phyloP scores from a whole-genome alignment of 306 rosid species.

The Vicia sativa region DNA sequence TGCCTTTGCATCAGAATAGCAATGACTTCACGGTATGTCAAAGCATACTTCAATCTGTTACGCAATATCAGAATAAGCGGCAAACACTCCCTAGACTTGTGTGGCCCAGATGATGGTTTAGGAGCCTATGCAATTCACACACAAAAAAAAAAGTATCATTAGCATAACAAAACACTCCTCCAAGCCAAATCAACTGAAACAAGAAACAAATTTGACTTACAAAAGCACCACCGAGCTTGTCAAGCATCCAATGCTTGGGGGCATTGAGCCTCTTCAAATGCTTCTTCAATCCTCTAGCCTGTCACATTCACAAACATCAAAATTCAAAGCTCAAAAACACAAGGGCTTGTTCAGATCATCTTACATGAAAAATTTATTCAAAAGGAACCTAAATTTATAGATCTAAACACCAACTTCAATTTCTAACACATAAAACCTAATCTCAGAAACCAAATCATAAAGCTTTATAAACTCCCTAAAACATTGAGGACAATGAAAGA shows the following conservation, averaged over 20 bases:
- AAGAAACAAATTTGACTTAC: not conserved
- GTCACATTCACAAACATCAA: not conserved
- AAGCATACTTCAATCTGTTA: slow-evolving; percentile 75
- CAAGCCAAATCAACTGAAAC: not conserved
- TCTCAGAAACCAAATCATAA: not conserved
- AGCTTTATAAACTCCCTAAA: not conserved
- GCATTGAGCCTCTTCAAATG: slow-evolving; percentile 25
- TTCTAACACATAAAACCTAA: not conserved
- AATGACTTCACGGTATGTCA: slow-evolving; percentile 78
- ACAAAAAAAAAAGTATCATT: not conserved
- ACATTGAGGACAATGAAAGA: not conserved
- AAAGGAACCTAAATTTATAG: not conserved
- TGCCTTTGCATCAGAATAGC: slow-evolving; percentile 71
- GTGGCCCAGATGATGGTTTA: slow-evolving; percentile 92
- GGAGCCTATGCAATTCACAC: slow-evolving; percentile 59
- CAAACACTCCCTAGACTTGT: slow-evolving; percentile 83
- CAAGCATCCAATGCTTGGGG: slow-evolving; percentile 20
- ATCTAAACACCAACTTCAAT: not conserved
- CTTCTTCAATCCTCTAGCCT: slow-evolving; percentile 21
- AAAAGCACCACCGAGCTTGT: slow-evolving; percentile 23
- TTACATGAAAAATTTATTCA: not conserved
- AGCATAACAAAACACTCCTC: not conserved
- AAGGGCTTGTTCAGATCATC: not conserved
- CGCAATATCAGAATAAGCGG: slow-evolving; percentile 73
- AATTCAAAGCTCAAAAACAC: too few relatives aligned